A percentile compares a stretch with the other conserved stretches of the same genome.
These are phyloP conservation scores for Aspergillus unguis DNA, from an alignment of 2,329 filamentous ascomycete species.

Conservation along the genomic window DNA sequence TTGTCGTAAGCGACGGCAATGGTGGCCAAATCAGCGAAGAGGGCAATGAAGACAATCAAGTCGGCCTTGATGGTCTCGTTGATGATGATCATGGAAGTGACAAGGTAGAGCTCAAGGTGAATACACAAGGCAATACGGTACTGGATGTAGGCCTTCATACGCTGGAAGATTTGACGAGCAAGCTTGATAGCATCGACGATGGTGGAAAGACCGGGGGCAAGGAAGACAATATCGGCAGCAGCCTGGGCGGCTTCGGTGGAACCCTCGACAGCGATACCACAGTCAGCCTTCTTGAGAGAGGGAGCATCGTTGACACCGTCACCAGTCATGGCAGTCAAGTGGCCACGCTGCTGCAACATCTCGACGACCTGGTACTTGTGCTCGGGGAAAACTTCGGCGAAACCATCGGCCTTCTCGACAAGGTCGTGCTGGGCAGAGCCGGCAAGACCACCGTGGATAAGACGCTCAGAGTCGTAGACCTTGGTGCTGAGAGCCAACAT, in stretches of 20 bases:
- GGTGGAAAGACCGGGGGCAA: conserved; percentile 67
- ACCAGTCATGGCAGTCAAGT: conserved; percentile 72
- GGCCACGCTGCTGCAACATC: conserved; percentile 70
- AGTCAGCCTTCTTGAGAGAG: conserved; percentile 71
- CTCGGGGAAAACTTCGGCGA: conserved; percentile 71
- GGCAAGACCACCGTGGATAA: conserved; percentile 71
- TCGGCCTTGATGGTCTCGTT: conserved; percentile 71
- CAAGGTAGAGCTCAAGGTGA: conserved; percentile 72
- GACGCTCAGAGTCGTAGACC: conserved; percentile 75
- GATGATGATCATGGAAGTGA: conserved; percentile 75
- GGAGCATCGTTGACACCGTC: conserved; percentile 74
- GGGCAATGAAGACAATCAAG: conserved; percentile 73
- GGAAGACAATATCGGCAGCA: conserved; percentile 71
- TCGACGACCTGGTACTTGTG: conserved; percentile 75
- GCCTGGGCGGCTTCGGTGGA: conserved; percentile 69
- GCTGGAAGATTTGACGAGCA: conserved; percentile 71
- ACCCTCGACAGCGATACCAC: conserved; percentile 70
- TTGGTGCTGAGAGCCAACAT: conserved; percentile 76
- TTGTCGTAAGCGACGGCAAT: conserved; percentile 78
- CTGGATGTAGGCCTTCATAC: conserved; percentile 74
- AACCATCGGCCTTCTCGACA: conserved; percentile 70
- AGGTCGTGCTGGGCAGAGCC: conserved; percentile 73
- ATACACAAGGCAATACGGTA: conserved; percentile 73
- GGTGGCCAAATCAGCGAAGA: conserved; percentile 76
- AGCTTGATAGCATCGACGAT: conserved; percentile 73